These are phyloP conservation scores for Stachybotrys elegans DNA, from an alignment of 2,329 filamentous ascomycete species.

Conservation along the genomic window DNA sequence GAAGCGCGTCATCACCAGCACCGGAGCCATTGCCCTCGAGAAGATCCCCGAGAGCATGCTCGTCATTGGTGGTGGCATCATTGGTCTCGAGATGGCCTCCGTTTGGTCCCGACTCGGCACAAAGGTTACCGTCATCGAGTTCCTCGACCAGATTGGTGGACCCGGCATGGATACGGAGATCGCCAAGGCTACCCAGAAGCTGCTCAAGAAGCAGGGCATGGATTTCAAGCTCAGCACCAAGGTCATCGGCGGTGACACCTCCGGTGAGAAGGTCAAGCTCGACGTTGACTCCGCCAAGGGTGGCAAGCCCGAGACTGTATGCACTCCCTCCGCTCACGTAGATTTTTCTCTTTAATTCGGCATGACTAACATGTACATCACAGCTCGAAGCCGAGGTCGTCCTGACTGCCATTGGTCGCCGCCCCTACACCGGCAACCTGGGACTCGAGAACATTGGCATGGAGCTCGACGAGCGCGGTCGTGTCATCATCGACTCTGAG, in stretches of 20 bases:
- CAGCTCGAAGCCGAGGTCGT: constrained; percentile 92
- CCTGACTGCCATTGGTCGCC: constrained; percentile 91
- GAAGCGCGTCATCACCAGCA: constrained; percentile 95
- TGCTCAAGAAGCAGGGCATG: constrained; percentile 91
- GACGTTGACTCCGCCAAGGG: constrained; percentile 91
- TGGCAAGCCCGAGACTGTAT: constrained; percentile 85
- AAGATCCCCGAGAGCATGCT: constrained; percentile 95
- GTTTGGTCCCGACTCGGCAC: constrained; percentile 93
- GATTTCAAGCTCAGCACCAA: constrained; percentile 99
- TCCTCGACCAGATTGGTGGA: constrained; percentile 91
- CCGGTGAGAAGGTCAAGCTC: constrained; percentile 72
- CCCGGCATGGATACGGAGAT: constrained; percentile 97
- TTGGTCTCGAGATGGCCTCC: constrained; percentile 96
- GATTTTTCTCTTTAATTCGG: constrained; percentile 1
- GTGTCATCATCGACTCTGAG: constrained; percentile 95
- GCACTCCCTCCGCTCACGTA: constrained; percentile 25
- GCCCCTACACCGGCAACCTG: constrained; percentile 88
- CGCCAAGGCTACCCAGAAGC: constrained; percentile 85
- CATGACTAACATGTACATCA: constrained; percentile 18
- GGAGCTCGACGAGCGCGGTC: constrained; percentile 87
- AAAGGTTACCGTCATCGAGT: constrained; percentile 97
- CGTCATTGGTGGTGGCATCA: constrained; percentile 97
- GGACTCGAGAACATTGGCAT: constrained; percentile 91
- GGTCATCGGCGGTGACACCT: constrained; percentile 79
- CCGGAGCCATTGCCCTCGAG: constrained; percentile 82